phyloP scores from a whole-genome alignment of 2,329 filamentous ascomycete species.

The Colletotrichum gigasporum region DNA sequence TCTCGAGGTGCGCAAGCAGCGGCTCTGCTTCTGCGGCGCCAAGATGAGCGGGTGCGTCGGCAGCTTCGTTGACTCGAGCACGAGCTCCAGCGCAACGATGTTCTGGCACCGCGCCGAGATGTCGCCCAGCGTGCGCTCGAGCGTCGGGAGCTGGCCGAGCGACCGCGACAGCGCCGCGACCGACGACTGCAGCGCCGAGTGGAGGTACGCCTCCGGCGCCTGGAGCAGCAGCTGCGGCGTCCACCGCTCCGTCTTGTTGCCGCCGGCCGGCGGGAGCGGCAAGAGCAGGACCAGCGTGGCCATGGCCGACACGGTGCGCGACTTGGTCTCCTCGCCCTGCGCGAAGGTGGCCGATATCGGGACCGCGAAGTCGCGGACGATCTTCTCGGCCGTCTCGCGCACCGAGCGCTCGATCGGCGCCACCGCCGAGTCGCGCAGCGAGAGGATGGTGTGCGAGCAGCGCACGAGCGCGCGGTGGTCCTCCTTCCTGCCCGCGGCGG shows the following conservation, averaged over 20 bases:
- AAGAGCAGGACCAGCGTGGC: slow-evolving; percentile 84
- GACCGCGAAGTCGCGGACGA: slow-evolving; percentile 85
- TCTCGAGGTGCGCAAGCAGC: slow-evolving; percentile 81
- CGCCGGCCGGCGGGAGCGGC: slow-evolving; percentile 67
- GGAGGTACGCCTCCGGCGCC: slow-evolving; percentile 83
- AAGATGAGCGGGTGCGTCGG: slow-evolving; percentile 75
- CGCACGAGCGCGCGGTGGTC: slow-evolving; percentile 84
- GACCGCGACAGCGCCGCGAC: slow-evolving; percentile 78
- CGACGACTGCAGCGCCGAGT: slow-evolving; percentile 81
- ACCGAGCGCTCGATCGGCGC: slow-evolving; percentile 78
- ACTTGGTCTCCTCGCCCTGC: slow-evolving; percentile 78
- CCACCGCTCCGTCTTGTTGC: slow-evolving; percentile 62
- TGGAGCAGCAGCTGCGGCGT: slow-evolving; percentile 78
- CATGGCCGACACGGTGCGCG: slow-evolving; percentile 77
- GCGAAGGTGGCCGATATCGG: slow-evolving; percentile 64
- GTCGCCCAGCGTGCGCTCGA: slow-evolving; percentile 85
- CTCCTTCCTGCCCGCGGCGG: slow-evolving; percentile 60
- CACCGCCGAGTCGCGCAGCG: slow-evolving; percentile 77
- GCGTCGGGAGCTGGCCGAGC: slow-evolving; percentile 79
- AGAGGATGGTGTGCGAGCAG: slow-evolving; percentile 81
- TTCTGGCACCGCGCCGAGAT: slow-evolving; percentile 89
- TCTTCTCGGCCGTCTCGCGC: slow-evolving; percentile 78
- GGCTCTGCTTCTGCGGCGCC: slow-evolving; percentile 51
- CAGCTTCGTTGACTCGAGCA: slow-evolving; percentile 75
- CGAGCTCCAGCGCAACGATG: slow-evolving; percentile 84